Base-by-base conservation (phyloP, 2,329 filamentous ascomycete species). In the Penicillium rolfsii region DNA sequence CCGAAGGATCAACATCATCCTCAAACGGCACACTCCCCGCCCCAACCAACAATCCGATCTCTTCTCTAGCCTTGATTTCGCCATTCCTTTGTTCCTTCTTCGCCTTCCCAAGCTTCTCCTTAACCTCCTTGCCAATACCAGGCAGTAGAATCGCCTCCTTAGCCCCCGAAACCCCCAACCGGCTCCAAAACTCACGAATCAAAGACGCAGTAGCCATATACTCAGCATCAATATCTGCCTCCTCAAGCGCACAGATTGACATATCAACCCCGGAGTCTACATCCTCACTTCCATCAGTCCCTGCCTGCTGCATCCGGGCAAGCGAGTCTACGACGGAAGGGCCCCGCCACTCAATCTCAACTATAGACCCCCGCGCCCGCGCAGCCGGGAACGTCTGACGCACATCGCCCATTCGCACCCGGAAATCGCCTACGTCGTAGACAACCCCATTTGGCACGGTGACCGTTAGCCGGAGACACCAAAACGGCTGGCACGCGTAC, bases 341-440 rank as follows among this genome's bases (percentile, higher is more conserved):
- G 0, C 77, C 77, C 28, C 70, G 67, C 73, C 77, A 81, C 60
- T 79, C 77, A 35, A 80, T 74, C 64, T 81, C 78, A n/a, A 80
- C 71, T n/a, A 80, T 71, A 2, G 76, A 76, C 0, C 79, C 79
- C n/a, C 77, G 75, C 9, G 74, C 63, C 19, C 77, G 67, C 8
- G 66, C 74, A 26, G 67, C 67, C 14, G 77, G 77, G 40, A 71
- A 70, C 36, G 73, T 77, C 65, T 80, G 78, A 4, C 76, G 73
- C 57, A 81, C 73, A 38, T 81, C 79, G 12, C 78, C 79, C 9
- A 80, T 55, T 1, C 79, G 72, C 12, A 81, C 71, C 6, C 76
- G 72, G 65, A 80, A 81, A 54, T 80, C 78, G 7, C 74, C 77
- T 5, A 80, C 67, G 38, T 80, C 78, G 53, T 78, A 80, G 52